These are phyloP conservation scores for Macrophomina phaseolina DNA, from an alignment of 2,329 filamentous ascomycete genomes.

Conservation along the genomic window DNA sequence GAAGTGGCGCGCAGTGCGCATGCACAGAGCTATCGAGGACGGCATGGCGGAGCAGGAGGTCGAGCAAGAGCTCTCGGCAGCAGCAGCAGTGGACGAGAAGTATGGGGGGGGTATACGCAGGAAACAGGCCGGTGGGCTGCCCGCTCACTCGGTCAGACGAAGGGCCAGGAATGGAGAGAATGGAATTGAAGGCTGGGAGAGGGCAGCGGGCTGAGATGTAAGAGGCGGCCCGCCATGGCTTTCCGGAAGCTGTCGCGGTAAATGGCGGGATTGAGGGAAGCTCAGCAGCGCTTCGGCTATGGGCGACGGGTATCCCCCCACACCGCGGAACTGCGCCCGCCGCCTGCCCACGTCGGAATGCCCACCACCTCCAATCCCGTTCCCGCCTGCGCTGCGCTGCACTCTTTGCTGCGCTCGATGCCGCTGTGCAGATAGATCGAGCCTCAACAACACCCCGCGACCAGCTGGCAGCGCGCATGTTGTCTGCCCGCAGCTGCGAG, in stretches of 20 bases:
- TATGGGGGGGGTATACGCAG: too few species aligned
- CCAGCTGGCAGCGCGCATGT: neutral
- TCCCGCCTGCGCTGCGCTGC: neutral
- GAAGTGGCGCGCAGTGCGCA: constrained; percentile 26
- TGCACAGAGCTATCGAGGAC: constrained; percentile 22
- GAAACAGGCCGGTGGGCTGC: too few species aligned
- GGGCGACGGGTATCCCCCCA: constrained; percentile 23
- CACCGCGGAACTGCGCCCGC: constrained; percentile 22
- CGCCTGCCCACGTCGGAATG: constrained; percentile 17
- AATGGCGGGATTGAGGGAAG: constrained; percentile 16
- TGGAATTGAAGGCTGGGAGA: neutral
- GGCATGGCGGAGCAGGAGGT: neutral
- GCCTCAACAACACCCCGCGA: neutral
- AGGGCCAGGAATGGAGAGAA: neutral
- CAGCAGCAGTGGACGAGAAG: neutral
- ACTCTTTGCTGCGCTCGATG: neutral
- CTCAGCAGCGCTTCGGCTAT: constrained; percentile 14
- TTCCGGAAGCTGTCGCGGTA: constrained; percentile 22
- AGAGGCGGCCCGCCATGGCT: neutral
- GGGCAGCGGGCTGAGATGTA: neutral
- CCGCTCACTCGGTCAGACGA: neutral
- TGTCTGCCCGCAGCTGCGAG: neutral
- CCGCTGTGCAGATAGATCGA: too few species aligned
- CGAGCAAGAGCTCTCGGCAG: neutral
- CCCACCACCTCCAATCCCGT: neutral